Evolutionary conservation across 805 yeast species (phyloP), one percentile per base, ranked within the genome.

Genomic region (Candida maesae): DNA sequence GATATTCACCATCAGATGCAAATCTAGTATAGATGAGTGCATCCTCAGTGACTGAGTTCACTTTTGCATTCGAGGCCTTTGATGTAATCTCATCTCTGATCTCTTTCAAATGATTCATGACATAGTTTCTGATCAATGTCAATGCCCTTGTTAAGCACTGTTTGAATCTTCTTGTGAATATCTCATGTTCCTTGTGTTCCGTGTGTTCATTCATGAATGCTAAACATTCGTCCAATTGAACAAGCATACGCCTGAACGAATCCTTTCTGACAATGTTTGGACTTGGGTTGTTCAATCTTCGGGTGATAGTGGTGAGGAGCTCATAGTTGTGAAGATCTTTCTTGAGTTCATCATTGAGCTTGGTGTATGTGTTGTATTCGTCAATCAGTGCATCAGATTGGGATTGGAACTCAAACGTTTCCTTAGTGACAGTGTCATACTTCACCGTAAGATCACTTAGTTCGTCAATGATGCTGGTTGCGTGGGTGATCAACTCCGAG

Each of bases 61-160:
- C 36, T 17, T 60, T 57, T 1, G 55, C 39, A 15, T 44, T 46
- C 3, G 46, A 15, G 2, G 63, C 16, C 39, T 61, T 65, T 11
- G 44, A 39, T 2, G 46, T 40, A 23, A 69, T 56, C 13, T 64
- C 66, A 41, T 49, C 54, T 38, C 57, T 52, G 2, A 60, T 47
- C 20, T 51, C 56, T 41, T 68, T 68, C 41, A 77, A 47, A 41
- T 61, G 66, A 28, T 53, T 56, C 9, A 68, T 68, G 40, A 85
- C 62, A 56, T 81, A 87, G 53, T 81, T 85, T 47, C 82, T 74
- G 13, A 88, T 76, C 44, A 91, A 66, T 0, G 93, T 79, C 35
- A 88, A 69, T 2, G 95, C 81, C 44, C 96, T 73, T 1, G 90
- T 79, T 73, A 88, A 70, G 54, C 96, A 86, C 52, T 86, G 95